Evolutionary conservation across 2,329 filamentous ascomycete species (phyloP).

Genomic region (Stagonosporopsis tanaceti): DNA sequence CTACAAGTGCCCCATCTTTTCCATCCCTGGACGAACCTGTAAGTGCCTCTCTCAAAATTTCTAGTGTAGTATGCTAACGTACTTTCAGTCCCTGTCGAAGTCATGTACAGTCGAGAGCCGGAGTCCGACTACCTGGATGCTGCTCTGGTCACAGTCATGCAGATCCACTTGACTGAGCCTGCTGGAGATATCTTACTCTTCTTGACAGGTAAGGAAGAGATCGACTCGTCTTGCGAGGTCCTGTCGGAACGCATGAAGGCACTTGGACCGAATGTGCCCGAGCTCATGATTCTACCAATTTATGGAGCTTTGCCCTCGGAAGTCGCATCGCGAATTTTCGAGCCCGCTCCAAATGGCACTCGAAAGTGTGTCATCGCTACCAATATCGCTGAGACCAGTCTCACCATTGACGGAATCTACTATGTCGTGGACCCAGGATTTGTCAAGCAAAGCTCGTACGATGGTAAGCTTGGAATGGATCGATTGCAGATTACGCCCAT

Average conservation of each 20-base stretch:
- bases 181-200: slow-evolving; percentile 95
- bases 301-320: slow-evolving; percentile 93
- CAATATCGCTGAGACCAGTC: slow-evolving; percentile 97
- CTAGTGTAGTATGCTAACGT: neutral
- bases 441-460: slow-evolving; percentile 96
- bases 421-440: slow-evolving; percentile 98
- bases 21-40: slow-evolving; percentile 89
- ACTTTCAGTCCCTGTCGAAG: slow-evolving; percentile 76
- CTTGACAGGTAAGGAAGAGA: slow-evolving; percentile 96
- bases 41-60: neutral
- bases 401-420: slow-evolving; percentile 97
- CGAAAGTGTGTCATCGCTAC: slow-evolving; percentile 97
- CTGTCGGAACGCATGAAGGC: slow-evolving; percentile 96
- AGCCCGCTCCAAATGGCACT: slow-evolving; percentile 83
- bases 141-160: slow-evolving; percentile 95
- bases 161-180: slow-evolving; percentile 93
- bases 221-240: slow-evolving; percentile 93
- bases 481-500: slow-evolving; percentile 94
- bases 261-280: slow-evolving; percentile 86
- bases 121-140: slow-evolving; percentile 96
- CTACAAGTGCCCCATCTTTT: slow-evolving; percentile 94
- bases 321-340: slow-evolving; percentile 93
- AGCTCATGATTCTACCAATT: slow-evolving; percentile 92
- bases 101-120: slow-evolving; percentile 93
- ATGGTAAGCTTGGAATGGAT: slow-evolving; percentile 97